Conservation (phyloP, 176 grass and related monocot species). For the Zea mays region Zm-B73-REFERENCE-NAM-5.0 NC_050097.1:240258001-240258500, state of each 20-base stretch:
- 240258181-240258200: constrained; percentile 49
- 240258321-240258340: constrained; percentile 90
- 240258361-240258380: constrained; percentile 99
- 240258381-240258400: constrained; percentile 99
- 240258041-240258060: too few relatives aligned
- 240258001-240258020: too few relatives aligned
- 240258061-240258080: background rate
- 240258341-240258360: constrained; percentile 97
- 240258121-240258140: background rate
- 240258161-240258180: constrained; percentile 28
- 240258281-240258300: constrained; percentile 74
- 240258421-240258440: constrained; percentile 51
- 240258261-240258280: constrained; percentile 70
- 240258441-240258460: constrained; percentile 15
- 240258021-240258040: too few relatives aligned
- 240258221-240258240: constrained; percentile 97
- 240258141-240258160: constrained; percentile 4
- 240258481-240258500: constrained; percentile 13
- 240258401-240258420: constrained; percentile 99
- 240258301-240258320: constrained; percentile 95
- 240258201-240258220: constrained; percentile 99
- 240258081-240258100: background rate
- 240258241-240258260: constrained; percentile 95
- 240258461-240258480: background rate
- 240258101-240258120: constrained; percentile 4